Conservation (phyloP, 768 basidiomycete genomes). For the Lactarius evosmus region DNA sequence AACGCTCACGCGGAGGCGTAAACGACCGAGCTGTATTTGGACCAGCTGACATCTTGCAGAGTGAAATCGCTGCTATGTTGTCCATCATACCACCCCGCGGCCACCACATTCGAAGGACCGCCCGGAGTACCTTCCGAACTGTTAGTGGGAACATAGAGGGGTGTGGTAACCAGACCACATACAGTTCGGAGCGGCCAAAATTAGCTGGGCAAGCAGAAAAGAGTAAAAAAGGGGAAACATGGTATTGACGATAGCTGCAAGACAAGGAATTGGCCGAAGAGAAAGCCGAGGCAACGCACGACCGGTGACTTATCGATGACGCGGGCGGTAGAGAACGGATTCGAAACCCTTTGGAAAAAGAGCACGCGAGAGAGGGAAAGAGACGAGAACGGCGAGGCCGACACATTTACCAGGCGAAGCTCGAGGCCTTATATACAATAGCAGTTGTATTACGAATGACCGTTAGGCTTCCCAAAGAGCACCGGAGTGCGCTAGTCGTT, state of each 20-base stretch:
- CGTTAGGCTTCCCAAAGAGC: no score
- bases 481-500: no score
- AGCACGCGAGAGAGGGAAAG: no score
- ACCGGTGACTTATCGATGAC: no score
- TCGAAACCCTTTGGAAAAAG: no score
- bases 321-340: no score
- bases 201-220: conserved; percentile 9
- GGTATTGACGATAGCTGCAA: neutral
- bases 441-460: no score
- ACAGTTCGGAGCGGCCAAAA: conserved; percentile 13
- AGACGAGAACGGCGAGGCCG: no score
- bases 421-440: no score
- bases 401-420: no score
- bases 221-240: conserved; percentile 7
- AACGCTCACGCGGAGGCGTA: conserved; percentile 62
- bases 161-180: neutral
- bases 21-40: conserved; percentile 60
- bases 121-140: neutral
- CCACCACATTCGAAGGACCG: conserved; percentile 34
- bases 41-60: conserved; percentile 57
- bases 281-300: no score
- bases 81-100: conserved; percentile 63
- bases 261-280: no score
- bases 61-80: conserved; percentile 54
- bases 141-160: neutral